These are phyloP conservation scores for Rhododendron kiyosumense DNA, from an alignment of 148 eudicot species.

Conservation along the genomic window DNA sequence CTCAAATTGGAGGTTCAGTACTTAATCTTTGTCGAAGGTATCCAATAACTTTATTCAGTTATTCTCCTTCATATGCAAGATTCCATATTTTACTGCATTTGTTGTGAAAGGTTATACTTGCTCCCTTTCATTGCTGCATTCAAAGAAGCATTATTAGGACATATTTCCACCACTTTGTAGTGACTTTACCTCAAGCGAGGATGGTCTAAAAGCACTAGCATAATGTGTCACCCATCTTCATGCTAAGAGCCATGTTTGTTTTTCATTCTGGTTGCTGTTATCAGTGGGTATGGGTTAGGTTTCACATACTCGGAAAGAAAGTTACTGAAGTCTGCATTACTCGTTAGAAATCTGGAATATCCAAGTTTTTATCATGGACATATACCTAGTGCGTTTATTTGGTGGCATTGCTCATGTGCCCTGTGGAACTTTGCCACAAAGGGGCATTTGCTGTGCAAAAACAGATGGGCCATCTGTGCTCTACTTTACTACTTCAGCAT, in stretches of 20 bases:
- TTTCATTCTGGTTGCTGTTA: not conserved
- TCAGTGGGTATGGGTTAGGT: not conserved
- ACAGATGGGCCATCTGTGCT: not conserved
- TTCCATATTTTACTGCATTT: not conserved
- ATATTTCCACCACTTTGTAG: not conserved
- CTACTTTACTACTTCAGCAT: not conserved
- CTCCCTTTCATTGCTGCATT: not conserved
- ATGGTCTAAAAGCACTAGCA: not conserved
- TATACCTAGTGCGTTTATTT: not conserved
- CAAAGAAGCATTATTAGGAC: not conserved
- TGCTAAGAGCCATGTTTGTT: not conserved
- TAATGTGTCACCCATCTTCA: not conserved
- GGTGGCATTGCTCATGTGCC: not conserved
- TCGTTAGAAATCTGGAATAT: not conserved
- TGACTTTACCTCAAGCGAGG: not conserved
- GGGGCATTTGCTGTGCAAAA: not conserved
- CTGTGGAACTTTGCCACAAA: not conserved
- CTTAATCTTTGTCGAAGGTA: not conserved
- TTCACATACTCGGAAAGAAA: not conserved
- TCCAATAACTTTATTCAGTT: not conserved
- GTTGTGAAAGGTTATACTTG: not conserved
- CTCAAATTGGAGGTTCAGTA: not conserved
- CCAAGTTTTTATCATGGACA: not conserved
- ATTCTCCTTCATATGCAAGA: not conserved
- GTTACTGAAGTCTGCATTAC: not conserved